Conservation (phyloP, 495 filamentous ascomycete genomes). For the Venustampulla echinocandica region DNA sequence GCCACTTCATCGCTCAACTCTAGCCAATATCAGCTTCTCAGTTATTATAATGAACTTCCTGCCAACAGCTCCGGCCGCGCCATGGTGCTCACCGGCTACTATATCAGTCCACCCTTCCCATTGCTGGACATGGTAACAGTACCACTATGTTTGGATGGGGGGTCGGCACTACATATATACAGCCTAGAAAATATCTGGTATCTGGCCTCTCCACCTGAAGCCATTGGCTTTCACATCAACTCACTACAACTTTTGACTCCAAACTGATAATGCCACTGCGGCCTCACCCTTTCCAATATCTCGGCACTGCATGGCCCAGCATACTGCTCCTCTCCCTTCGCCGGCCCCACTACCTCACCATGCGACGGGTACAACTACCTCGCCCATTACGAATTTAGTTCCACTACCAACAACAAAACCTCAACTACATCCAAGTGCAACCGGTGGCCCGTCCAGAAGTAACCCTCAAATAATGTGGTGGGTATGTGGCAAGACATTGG, state of each 20-base stretch:
- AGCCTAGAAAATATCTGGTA: slow-evolving; percentile 1
- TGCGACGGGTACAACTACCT: slow-evolving; percentile 3
- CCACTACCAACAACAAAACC: background rate
- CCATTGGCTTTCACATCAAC: background rate
- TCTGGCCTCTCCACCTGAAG: background rate
- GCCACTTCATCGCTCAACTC: no score
- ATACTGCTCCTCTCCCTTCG: slow-evolving; percentile 3
- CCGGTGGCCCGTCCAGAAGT: no score
- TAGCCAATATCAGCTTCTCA: no score
- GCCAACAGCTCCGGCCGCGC: no score
- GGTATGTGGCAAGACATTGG: no score
- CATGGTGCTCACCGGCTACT: no score
- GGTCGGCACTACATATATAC: slow-evolving; percentile 1
- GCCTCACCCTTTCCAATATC: slow-evolving; percentile 1
- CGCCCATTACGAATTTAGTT: background rate
- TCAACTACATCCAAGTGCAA: background rate
- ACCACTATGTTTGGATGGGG: background rate
- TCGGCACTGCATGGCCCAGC: background rate
- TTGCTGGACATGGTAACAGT: background rate
- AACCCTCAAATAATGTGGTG: no score
- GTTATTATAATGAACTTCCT: no score
- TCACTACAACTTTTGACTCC: background rate
- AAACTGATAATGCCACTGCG: slow-evolving; percentile 10
- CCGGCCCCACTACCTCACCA: background rate
- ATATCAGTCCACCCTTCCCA: background rate